Evolutionary conservation across 306 rosid genomes (phyloP), one percentile per base, ranked within the genome.

Genomic region (Lagenaria siceraria): DNA sequence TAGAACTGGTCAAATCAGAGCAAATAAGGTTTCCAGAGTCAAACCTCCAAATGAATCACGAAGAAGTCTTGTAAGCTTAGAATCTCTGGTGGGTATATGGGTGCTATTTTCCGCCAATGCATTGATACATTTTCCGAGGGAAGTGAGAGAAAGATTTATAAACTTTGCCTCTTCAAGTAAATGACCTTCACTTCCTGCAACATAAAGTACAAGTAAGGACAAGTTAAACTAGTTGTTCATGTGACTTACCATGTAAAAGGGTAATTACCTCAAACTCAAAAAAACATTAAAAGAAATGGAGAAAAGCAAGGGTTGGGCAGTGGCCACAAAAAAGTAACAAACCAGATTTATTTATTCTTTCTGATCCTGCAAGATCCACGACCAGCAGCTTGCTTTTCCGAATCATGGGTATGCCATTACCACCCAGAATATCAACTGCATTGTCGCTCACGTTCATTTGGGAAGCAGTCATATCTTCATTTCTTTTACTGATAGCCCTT

Each of bases 11-110:
- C 61, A 64, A 80, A 64, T 55, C 54, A 55, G 56, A 63, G 52
- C 62, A 61, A 10, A 35, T 33, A 75, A 84, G 60, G 27, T 36
- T 68, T 80, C 31, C 48, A 24, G 70, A 53, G 77, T 24, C 74
- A 79, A 54, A 89, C 94, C 94, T 87, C 94, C 94, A 81, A 89
- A 89, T 61, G 94, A 89, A 81, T 87, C 94, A n/a, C 91, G 90
- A 78, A 89, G 91, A 80, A 89, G 81, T 85, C 94, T 89, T 74
- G 94, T 89, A 76, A 89, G 91, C 87, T 89, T 89, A 69, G 94
- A 87, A 80, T 87, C 94, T 83, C 94, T 87, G 56, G 85, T 83
- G 51, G 94, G 94, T 75, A 89, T 86, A 77, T 89, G 91, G 48
- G 91, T 80, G 70, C 86, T 86, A 69, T 83, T 87, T 86, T 89